These are phyloP conservation scores for Saturnispora kantuleensis DNA, from an alignment of 805 yeast genomes.

Conservation along the genomic window DNA sequence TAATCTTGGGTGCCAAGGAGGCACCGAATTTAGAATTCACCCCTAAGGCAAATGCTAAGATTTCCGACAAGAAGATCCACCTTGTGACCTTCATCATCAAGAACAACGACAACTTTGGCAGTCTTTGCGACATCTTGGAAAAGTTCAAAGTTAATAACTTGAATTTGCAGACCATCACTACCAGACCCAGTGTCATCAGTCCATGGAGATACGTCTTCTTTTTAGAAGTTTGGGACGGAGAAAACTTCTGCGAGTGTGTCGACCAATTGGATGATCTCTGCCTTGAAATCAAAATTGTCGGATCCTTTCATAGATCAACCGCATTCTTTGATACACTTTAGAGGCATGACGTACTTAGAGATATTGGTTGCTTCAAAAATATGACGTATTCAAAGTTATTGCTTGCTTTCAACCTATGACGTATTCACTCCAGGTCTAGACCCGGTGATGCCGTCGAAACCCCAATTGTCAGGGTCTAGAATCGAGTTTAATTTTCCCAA, in stretches of 20 bases:
- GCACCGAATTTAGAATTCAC: slow-evolving; percentile 10
- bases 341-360: neutral
- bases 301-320: slow-evolving; percentile 29
- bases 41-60: slow-evolving; percentile 1
- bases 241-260: slow-evolving; percentile 27
- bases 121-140: slow-evolving; percentile 55
- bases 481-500: no score
- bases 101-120: slow-evolving; percentile 59
- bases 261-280: slow-evolving; percentile 35
- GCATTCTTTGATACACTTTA: slow-evolving; percentile 17
- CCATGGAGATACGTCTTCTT: slow-evolving; percentile 82
- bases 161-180: slow-evolving; percentile 61
- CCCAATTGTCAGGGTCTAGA: no score
- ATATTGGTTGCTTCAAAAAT: neutral
- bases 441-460: no score
- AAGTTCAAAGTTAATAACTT: slow-evolving; percentile 45
- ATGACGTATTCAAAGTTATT: neutral
- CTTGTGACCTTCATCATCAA: slow-evolving; percentile 57
- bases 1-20: slow-evolving; percentile 44
- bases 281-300: slow-evolving; percentile 46
- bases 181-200: slow-evolving; percentile 59
- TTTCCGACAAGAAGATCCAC: slow-evolving; percentile 30
- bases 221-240: slow-evolving; percentile 47
- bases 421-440: neutral
- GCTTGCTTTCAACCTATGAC: neutral